phyloP scores from a whole-genome alignment of 306 rosid species.

The Ormosia emarginata region DNA sequence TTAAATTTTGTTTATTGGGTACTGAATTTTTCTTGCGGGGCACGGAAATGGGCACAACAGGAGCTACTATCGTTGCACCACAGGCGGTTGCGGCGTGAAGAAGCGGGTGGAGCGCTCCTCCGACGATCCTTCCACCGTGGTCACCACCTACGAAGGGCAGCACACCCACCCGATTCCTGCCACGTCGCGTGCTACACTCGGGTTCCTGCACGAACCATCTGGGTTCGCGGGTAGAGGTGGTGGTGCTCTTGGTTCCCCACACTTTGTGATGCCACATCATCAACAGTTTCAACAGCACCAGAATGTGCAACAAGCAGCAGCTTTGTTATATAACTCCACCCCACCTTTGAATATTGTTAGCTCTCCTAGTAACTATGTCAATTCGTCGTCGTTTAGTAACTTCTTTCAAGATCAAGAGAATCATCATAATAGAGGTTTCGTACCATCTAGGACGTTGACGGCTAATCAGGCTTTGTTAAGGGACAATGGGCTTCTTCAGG shows the following conservation, averaged over 20 bases:
- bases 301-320: slow-evolving; percentile 4
- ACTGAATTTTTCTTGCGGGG: slow-evolving; percentile 3
- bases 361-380: neutral
- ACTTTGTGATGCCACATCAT: slow-evolving; percentile 10
- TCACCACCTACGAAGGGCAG: slow-evolving; percentile 92
- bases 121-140: slow-evolving; percentile 54
- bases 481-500: slow-evolving; percentile 86
- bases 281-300: slow-evolving; percentile 26
- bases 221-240: neutral
- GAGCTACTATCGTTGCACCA: slow-evolving; percentile 97
- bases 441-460: neutral
- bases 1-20: neutral
- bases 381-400: slow-evolving; percentile 24
- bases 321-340: slow-evolving; percentile 32
- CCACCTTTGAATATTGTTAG: slow-evolving; percentile 27
- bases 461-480: slow-evolving; percentile 24
- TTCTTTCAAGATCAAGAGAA: slow-evolving; percentile 35
- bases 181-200: slow-evolving; percentile 46
- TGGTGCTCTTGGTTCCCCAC: neutral
- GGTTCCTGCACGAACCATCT: slow-evolving; percentile 26
- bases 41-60: slow-evolving; percentile 36
- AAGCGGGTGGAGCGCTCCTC: slow-evolving; percentile 88
- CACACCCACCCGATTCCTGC: slow-evolving; percentile 73
- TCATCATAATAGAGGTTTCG: neutral
- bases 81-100: slow-evolving; percentile 66